Evolutionary conservation across 176 grass and related monocot genomes (phyloP), one percentile per base, ranked within the genome.

Genomic region (Thalia dealbata): DNA sequence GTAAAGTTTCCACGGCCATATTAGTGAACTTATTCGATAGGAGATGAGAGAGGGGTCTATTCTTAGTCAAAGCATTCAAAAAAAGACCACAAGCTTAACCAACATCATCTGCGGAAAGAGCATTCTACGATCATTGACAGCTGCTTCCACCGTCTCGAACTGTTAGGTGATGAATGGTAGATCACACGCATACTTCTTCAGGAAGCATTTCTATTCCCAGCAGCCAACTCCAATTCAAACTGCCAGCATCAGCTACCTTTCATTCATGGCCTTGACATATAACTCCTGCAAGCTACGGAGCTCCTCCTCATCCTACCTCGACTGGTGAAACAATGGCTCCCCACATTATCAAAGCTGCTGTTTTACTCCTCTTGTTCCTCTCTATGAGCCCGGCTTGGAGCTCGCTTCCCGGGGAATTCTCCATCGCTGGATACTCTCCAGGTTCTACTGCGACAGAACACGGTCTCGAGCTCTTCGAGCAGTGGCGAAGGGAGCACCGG

Each of bases 401-500:
- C 19, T 76, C 67, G 44, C 68, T 74, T 43, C 75, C 84, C 10
- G 32, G 9, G 9, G 84, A 81, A 27, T 81, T 74, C 79, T 78
- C 84, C 67, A 73, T 85, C 27, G 64, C 61, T 12, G 77, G 82
- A 52, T 84, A 85, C 22, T 61, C 65, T 25, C 67, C 67, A 14
- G 80, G 56, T 74, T 50, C 67, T 44, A 72, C 69, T 28, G 45
- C 51, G 9, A 76, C 78, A 5, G 30, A 76, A 12, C 26, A 32
- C 3, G 32, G 64, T 24, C 50, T 72, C 21, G 50, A 61, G 63
- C 61, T 81, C 35, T 86, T 86, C 14, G 79, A 86, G 67, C 56
- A 78, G 72, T 86, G 84, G 84, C 73, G 64, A 23, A 52, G 12
- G 60, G 66, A 32, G 44, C 84, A 86, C 42, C 51, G 60, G 38